Percentiles rank a stretch among this genome's conserved stretches.
phyloP scores from a whole-genome alignment of 257 asterid genomes.

The Fraxinus cuspidata region DNA sequence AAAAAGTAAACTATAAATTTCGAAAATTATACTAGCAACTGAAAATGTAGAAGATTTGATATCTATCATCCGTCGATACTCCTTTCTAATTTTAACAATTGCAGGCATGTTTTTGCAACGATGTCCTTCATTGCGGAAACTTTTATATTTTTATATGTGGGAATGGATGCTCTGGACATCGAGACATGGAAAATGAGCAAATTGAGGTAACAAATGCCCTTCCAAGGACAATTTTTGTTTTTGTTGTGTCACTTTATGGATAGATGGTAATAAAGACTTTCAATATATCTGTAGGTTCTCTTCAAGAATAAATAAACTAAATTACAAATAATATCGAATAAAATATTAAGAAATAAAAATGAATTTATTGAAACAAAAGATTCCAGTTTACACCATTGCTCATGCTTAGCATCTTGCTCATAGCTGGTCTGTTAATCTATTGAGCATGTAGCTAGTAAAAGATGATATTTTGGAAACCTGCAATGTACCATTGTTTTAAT shows the following conservation, averaged over 20 bases:
- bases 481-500: not conserved
- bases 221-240: not conserved
- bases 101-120: conserved; percentile 87
- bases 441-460: not conserved
- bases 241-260: not conserved
- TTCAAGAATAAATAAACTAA: not conserved
- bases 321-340: not conserved
- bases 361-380: not conserved
- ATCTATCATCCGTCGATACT: conserved; percentile 4
- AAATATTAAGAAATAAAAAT: not conserved
- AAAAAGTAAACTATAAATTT: not conserved
- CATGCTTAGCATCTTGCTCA: not conserved
- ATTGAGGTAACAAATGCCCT: conserved; percentile 47
- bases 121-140: conserved; percentile 93
- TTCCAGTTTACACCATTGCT: not conserved
- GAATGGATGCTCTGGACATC: conserved; percentile 88
- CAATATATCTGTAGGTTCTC: not conserved
- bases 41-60: not conserved
- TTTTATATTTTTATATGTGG: conserved; percentile 87
- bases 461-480: not conserved
- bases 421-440: not conserved
- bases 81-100: conserved; percentile 18
- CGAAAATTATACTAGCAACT: not conserved
- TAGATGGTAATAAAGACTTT: not conserved
- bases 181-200: conserved; percentile 85